phyloP scores from a whole-genome alignment of 2,329 filamentous ascomycete genomes.

The Dothistroma pini region DNA sequence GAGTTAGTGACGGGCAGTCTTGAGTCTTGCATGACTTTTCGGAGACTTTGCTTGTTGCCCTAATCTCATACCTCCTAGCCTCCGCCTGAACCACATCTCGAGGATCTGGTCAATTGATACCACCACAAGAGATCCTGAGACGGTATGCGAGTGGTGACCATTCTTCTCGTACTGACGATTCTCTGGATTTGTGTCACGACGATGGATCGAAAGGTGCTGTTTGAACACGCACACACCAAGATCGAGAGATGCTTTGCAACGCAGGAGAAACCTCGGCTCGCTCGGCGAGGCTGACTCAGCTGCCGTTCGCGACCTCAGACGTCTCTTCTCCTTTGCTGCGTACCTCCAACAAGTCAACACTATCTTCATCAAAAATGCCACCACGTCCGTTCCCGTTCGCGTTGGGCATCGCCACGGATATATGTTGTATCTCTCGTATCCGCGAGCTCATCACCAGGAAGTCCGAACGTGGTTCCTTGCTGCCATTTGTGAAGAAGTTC shows the following conservation, averaged over 20 bases:
- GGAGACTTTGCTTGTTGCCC: background rate
- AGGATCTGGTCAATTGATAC: too few species aligned
- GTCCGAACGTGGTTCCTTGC: conserved; percentile 3
- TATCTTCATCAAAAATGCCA: conserved; percentile 35
- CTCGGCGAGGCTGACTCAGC: background rate
- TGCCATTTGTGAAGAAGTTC: conserved; percentile 26
- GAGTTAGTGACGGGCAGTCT: too few species aligned
- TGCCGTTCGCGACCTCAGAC: background rate
- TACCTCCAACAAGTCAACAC: background rate
- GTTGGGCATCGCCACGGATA: conserved; percentile 71
- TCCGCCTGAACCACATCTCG: too few species aligned
- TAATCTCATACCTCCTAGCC: background rate
- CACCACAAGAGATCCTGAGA: too few species aligned
- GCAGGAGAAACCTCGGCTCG: too few species aligned
- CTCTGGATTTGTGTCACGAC: too few species aligned
- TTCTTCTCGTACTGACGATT: too few species aligned
- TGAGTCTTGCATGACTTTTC: background rate
- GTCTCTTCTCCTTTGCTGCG: background rate
- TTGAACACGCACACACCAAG: too few species aligned
- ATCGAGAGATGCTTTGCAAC: too few species aligned
- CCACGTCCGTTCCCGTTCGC: conserved; percentile 59
- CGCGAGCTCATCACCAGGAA: conserved; percentile 50
- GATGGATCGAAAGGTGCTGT: too few species aligned
- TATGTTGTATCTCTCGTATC: conserved; percentile 68
- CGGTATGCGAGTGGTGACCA: too few species aligned